Evolutionary conservation across 2,329 filamentous ascomycete species (phyloP).

Genomic region (Pseudocercospora fuligena): DNA sequence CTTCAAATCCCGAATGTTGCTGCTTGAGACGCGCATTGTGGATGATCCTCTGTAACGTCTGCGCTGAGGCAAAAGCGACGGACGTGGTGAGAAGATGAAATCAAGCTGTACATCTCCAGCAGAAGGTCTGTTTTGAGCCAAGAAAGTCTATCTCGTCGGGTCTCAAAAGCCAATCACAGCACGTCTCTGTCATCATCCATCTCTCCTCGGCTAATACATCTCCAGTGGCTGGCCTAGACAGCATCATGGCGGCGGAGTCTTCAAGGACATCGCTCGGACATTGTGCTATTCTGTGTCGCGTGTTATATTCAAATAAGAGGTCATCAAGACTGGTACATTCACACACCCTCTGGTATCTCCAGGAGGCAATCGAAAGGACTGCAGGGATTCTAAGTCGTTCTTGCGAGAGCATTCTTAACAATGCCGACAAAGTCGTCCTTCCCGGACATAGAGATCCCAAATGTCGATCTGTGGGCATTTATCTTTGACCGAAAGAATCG

Average conservation of each 20-base stretch:
- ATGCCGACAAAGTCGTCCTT: slow-evolving; percentile 77
- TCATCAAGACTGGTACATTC: not conserved
- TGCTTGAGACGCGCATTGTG: not conserved
- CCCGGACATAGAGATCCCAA: slow-evolving; percentile 69
- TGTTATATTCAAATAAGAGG: too few species aligned
- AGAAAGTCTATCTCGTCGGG: not conserved
- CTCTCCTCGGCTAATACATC: not conserved
- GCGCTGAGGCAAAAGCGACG: too few species aligned
- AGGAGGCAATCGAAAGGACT: not conserved
- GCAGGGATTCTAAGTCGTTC: not conserved
- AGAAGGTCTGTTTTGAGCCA: not conserved
- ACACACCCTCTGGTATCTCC: not conserved
- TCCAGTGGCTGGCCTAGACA: not conserved
- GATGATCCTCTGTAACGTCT: too few species aligned
- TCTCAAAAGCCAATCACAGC: not conserved
- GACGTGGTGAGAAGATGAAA: too few species aligned
- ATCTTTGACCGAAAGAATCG: slow-evolving; percentile 73
- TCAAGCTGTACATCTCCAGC: not conserved
- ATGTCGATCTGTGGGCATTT: slow-evolving; percentile 77
- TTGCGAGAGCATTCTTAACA: slow-evolving; percentile 20
- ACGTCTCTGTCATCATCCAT: not conserved
- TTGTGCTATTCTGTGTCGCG: not conserved
- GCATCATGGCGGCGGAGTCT: not conserved
- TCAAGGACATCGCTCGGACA: not conserved
- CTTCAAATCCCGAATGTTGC: not conserved